Conservation (phyloP, 2,329 filamentous ascomycete species). For the Thyridium curvatum region DNA sequence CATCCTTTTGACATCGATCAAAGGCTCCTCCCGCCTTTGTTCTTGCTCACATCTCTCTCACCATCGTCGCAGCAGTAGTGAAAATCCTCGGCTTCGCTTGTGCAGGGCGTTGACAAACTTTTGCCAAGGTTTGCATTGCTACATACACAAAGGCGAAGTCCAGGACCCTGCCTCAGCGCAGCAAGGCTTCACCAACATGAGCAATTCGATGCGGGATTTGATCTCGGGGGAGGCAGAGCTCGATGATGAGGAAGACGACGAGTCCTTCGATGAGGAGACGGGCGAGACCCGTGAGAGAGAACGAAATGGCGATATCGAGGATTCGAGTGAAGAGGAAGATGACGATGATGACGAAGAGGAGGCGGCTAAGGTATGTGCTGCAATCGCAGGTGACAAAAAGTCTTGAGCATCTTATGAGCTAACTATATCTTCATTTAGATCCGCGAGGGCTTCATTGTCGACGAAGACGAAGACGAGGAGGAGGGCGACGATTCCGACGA, state of each 20-base stretch:
- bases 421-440: constrained; percentile 52
- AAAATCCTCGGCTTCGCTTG: too few relatives aligned
- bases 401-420: too few relatives aligned
- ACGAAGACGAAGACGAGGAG: constrained; percentile 77
- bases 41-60: too few relatives aligned
- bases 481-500: constrained; percentile 54
- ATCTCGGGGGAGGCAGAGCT: constrained; percentile 82
- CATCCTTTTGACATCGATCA: too few relatives aligned
- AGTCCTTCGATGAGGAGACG: constrained; percentile 72
- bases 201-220: constrained; percentile 63
- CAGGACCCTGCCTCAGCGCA: too few relatives aligned
- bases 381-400: too few relatives aligned
- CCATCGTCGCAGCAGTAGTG: too few relatives aligned
- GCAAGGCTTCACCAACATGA: constrained; percentile 40
- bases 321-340: constrained; percentile 89
- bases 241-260: constrained; percentile 80
- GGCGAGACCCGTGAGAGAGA: constrained; percentile 44
- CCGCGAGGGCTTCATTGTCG: constrained; percentile 91
- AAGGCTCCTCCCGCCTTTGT: too few relatives aligned
- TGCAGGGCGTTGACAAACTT: too few relatives aligned
- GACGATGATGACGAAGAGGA: constrained; percentile 90
- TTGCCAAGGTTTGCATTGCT: too few relatives aligned
- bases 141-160: too few relatives aligned
- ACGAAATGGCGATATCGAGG: constrained; percentile 51
- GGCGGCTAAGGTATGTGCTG: constrained; percentile 63